Percentiles rank a stretch among this genome's conserved stretches.
These are phyloP conservation scores for Didymella sp. DNA, from an alignment of 2,329 filamentous ascomycete species.

Conservation along the genomic window DNA sequence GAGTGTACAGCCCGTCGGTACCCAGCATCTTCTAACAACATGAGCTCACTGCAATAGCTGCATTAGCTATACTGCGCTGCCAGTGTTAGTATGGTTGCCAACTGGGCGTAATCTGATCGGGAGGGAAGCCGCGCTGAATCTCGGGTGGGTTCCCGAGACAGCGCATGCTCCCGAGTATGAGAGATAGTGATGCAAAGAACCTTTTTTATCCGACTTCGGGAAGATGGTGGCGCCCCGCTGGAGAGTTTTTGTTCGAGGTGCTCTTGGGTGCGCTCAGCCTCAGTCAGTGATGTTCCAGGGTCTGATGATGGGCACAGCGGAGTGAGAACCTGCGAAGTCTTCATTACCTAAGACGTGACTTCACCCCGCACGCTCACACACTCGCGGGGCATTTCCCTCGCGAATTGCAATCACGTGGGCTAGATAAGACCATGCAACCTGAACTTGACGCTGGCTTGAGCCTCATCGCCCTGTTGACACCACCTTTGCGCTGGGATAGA, in stretches of 20 bases:
- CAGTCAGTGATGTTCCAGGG: neutral
- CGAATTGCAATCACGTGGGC: neutral
- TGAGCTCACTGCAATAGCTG: too few species aligned
- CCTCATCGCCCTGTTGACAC: constrained; percentile 1
- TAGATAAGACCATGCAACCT: neutral
- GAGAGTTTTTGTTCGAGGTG: neutral
- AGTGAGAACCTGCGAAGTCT: neutral
- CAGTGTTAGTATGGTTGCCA: too few species aligned
- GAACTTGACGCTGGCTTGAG: constrained; percentile 1
- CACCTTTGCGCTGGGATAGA: constrained; percentile 3
- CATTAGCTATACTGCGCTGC: too few species aligned
- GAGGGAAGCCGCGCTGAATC: neutral
- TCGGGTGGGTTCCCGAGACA: constrained; percentile 5
- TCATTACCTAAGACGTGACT: constrained; percentile 8
- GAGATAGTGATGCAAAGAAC: neutral
- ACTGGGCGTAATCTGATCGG: constrained; percentile 7
- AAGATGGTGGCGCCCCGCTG: neutral
- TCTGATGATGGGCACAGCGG: neutral
- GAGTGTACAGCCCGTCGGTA: too few species aligned
- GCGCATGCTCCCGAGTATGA: neutral
- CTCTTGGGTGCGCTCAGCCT: neutral
- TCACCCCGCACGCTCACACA: constrained; percentile 10
- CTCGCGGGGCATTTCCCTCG: constrained; percentile 3
- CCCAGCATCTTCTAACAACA: too few species aligned
- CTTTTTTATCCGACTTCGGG: neutral